phyloP scores from a whole-genome alignment of 1,284 basidiomycete species.

The Paramarasmius palmivorus region DNA sequence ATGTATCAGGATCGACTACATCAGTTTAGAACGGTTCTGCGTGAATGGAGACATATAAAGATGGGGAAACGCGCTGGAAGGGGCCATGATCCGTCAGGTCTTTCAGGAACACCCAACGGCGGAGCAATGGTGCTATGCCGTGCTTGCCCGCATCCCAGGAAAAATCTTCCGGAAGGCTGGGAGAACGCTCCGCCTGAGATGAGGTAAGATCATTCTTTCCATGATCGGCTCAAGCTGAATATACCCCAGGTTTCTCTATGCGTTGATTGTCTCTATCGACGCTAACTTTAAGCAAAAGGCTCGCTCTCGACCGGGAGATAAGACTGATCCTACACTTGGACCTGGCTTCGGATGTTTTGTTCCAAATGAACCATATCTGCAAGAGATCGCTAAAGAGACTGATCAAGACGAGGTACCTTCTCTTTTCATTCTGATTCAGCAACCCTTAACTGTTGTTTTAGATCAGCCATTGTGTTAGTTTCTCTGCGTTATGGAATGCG shows the following conservation, averaged over 20 bases:
- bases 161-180: conserved; percentile 11
- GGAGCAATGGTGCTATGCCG: conserved; percentile 14
- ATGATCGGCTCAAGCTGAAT: background rate
- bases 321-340: conserved; percentile 12
- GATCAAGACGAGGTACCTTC: conserved; percentile 16
- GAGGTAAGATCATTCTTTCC: background rate
- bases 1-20: conserved; percentile 2
- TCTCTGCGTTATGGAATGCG: conserved; percentile 16
- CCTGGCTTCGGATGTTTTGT: conserved; percentile 14
- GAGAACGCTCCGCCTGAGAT: conserved; percentile 19
- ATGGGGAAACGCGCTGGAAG: conserved; percentile 13
- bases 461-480: conserved; percentile 15
- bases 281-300: conserved; percentile 15
- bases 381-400: background rate
- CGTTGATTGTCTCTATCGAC: conserved; percentile 8
- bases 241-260: conserved; percentile 18
- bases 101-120: conserved; percentile 10
- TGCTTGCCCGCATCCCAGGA: conserved; percentile 25
- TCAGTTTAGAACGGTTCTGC: conserved; percentile 8
- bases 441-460: no score
- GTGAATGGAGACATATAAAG: conserved; percentile 16
- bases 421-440: background rate
- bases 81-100: conserved; percentile 12
- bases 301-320: conserved; percentile 4
- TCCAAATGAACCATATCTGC: conserved; percentile 1